Conservation (phyloP, 2,329 filamentous ascomycete genomes). For the Cercospora sojina region DNA sequence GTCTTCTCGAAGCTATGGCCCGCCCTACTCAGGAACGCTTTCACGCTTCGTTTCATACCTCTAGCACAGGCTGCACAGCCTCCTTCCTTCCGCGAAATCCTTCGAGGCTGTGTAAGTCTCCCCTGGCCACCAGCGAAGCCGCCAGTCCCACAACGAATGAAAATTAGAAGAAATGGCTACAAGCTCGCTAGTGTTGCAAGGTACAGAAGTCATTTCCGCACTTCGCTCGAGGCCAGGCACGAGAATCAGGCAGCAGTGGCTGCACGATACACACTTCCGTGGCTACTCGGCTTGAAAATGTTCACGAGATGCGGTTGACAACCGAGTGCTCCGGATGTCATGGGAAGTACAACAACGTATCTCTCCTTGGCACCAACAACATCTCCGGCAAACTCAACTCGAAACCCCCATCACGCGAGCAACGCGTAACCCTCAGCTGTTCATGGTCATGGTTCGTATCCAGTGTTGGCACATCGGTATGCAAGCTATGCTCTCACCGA, state of each 20-base stretch:
- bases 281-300: not conserved
- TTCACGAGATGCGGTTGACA: not conserved
- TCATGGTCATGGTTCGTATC: not conserved
- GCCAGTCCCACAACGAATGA: conserved; percentile 8
- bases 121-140: conserved; percentile 6
- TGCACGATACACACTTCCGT: not conserved
- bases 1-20: conserved; percentile 1
- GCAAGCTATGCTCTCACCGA: not conserved
- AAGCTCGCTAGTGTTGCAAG: not conserved
- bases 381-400: not conserved
- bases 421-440: conserved; percentile 6
- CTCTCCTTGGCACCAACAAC: not conserved
- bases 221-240: not conserved
- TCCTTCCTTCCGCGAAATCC: conserved; percentile 3
- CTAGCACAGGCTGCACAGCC: conserved; percentile 13
- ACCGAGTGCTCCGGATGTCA: not conserved
- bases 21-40: conserved; percentile 9
- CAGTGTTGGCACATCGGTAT: not conserved
- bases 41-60: conserved; percentile 9
- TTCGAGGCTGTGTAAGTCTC: conserved; percentile 12
- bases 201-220: not conserved
- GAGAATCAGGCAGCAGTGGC: not conserved
- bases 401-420: not conserved
- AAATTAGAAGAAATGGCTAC: not conserved
- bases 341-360: not conserved